phyloP scores from a whole-genome alignment of 1,284 basidiomycete species.

The Stygiomarasmius scandens region DNA sequence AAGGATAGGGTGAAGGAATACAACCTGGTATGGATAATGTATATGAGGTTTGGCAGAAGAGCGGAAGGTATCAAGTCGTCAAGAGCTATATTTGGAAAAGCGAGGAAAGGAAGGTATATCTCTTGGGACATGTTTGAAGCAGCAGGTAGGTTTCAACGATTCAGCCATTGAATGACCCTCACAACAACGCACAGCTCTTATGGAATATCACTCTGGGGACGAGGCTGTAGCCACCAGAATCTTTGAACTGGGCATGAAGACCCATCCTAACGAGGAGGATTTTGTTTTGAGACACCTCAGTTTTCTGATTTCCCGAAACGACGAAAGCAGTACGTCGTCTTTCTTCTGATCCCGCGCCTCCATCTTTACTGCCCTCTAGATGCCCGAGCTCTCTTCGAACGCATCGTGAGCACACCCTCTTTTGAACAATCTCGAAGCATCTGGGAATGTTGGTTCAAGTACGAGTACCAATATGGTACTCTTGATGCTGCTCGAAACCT shows the following conservation, averaged over 20 bases:
- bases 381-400: constrained; percentile 93
- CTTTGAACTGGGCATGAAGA: constrained; percentile 90
- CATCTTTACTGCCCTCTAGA: constrained; percentile 51
- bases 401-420: constrained; percentile 78
- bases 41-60: constrained; percentile 88
- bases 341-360: constrained; percentile 4
- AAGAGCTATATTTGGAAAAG: constrained; percentile 80
- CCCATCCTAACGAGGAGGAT: constrained; percentile 81
- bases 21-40: constrained; percentile 77
- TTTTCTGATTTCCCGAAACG: constrained; percentile 93
- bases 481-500: constrained; percentile 88
- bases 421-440: constrained; percentile 82
- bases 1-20: constrained; percentile 66
- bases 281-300: constrained; percentile 89
- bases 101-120: constrained; percentile 81
- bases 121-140: constrained; percentile 96
- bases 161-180: constrained; percentile 4
- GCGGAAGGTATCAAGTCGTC: constrained; percentile 80
- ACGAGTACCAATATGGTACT: constrained; percentile 95
- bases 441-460: constrained; percentile 95
- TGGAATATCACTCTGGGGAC: constrained; percentile 96
- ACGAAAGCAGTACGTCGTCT: constrained; percentile 80
- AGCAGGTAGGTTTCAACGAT: constrained; percentile 60
- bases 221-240: constrained; percentile 86
- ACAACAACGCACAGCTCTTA: constrained; percentile 62